phyloP scores from a whole-genome alignment of 2,329 filamentous ascomycete genomes.

The Arthrobotrys sphaeroides region DNA sequence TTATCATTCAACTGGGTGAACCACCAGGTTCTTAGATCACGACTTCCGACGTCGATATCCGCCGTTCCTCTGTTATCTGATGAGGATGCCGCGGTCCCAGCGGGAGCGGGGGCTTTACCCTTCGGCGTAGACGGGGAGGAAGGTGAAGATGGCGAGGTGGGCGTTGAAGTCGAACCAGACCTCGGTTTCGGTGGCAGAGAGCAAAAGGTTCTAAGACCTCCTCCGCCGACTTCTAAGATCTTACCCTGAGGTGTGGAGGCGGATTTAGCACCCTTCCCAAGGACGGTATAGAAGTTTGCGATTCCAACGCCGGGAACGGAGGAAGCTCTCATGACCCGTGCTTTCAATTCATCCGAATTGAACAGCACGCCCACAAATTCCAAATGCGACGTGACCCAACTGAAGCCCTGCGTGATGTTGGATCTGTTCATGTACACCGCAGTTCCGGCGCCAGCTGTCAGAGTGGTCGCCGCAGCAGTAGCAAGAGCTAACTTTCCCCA shows the following conservation, averaged over 20 bases:
- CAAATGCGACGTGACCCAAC: constrained; percentile 88
- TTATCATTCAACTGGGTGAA: constrained; percentile 78
- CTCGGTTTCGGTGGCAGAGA: constrained; percentile 73
- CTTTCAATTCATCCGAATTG: constrained; percentile 80
- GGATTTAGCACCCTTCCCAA: constrained; percentile 74
- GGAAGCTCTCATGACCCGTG: constrained; percentile 74
- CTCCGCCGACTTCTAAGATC: constrained; percentile 69
- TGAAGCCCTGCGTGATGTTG: constrained; percentile 77
- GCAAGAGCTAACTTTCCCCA: constrained; percentile 83
- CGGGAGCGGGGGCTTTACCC: background rate
- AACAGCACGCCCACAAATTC: constrained; percentile 92
- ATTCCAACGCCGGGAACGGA: constrained; percentile 77
- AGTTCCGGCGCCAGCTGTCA: constrained; percentile 81
- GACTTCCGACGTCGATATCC: constrained; percentile 55
- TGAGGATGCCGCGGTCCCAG: constrained; percentile 1
- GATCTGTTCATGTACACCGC: constrained; percentile 88
- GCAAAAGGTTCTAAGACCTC: constrained; percentile 85
- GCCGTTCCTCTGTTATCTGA: constrained; percentile 55
- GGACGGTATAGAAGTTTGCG: constrained; percentile 84
- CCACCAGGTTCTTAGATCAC: constrained; percentile 68
- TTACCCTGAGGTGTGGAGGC: constrained; percentile 63
- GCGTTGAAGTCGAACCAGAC: background rate
- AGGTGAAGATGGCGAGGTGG: constrained; percentile 3
- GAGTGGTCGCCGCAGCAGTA: constrained; percentile 80
- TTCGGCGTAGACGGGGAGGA: background rate